Percentiles rank a stretch among this genome's conserved stretches.
Conservation (phyloP, 768 basidiomycete genomes). For the Boletus rex-veris region DNA sequence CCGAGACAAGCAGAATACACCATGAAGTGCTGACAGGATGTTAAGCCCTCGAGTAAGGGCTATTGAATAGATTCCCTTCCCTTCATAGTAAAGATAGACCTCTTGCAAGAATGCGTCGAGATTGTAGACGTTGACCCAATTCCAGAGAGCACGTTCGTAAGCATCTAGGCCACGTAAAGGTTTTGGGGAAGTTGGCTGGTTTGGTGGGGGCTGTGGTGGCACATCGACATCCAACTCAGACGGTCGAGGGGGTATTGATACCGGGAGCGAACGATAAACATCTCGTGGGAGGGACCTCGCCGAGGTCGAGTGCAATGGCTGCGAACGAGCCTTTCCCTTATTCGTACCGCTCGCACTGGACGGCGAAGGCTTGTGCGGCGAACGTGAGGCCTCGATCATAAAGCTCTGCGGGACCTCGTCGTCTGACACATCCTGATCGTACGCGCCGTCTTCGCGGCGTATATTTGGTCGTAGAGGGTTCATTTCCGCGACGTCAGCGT, state of each 20-base stretch:
- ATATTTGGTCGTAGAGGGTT: slow-evolving; percentile 66
- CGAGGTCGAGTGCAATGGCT: slow-evolving; percentile 51
- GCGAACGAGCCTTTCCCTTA: slow-evolving; percentile 42
- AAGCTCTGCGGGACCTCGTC: slow-evolving; percentile 85
- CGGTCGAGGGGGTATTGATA: slow-evolving; percentile 61
- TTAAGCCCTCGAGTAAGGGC: slow-evolving; percentile 89
- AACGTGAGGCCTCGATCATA: slow-evolving; percentile 67
- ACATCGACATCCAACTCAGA: slow-evolving; percentile 54
- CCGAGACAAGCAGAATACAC: slow-evolving; percentile 12
- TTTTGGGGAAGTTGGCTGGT: slow-evolving; percentile 31
- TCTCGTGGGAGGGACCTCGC: slow-evolving; percentile 38
- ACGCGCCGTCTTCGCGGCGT: slow-evolving; percentile 58
- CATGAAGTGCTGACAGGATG: slow-evolving; percentile 68
- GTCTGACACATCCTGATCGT: slow-evolving; percentile 63
- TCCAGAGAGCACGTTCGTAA: slow-evolving; percentile 92
- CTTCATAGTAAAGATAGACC: slow-evolving; percentile 93
- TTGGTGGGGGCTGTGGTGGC: slow-evolving; percentile 18
- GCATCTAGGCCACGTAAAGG: slow-evolving; percentile 71
- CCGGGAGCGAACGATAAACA: slow-evolving; percentile 34
- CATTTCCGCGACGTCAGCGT: slow-evolving; percentile 50
- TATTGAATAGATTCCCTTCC: slow-evolving; percentile 95
- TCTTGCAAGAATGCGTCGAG: slow-evolving; percentile 94
- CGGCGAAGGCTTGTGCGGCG: slow-evolving; percentile 37
- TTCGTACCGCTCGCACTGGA: slow-evolving; percentile 25
- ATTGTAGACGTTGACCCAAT: slow-evolving; percentile 99